phyloP scores from a whole-genome alignment of 306 rosid species.

The Betula pendula region DNA sequence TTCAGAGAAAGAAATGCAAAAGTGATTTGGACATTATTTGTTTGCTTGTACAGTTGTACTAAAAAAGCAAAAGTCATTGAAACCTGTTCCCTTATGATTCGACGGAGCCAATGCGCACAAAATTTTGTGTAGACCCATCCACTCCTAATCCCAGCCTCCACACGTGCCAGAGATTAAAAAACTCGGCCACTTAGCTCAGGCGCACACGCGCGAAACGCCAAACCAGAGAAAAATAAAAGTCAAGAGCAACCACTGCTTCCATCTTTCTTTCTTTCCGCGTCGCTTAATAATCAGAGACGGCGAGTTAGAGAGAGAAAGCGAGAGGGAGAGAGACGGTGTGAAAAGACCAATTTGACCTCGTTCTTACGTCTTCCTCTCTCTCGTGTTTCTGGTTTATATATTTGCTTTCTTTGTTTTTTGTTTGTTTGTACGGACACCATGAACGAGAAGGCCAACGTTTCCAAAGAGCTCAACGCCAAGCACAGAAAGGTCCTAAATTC shows the following conservation, averaged over 20 bases:
- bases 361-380: constrained; percentile 51
- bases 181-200: neutral
- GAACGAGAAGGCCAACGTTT: constrained; percentile 95
- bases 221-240: constrained; percentile 3
- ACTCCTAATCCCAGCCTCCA: neutral
- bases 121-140: neutral
- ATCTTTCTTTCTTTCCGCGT: constrained; percentile 26
- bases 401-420: neutral
- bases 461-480: constrained; percentile 97
- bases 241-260: constrained; percentile 23
- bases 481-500: constrained; percentile 71
- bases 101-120: too few species aligned
- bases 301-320: constrained; percentile 31
- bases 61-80: neutral
- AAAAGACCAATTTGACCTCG: constrained; percentile 60
- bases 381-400: constrained; percentile 8
- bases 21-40: too few species aligned
- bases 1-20: too few species aligned
- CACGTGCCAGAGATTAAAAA: neutral
- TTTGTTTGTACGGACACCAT: constrained; percentile 44
- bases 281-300: constrained; percentile 31
- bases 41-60: neutral
- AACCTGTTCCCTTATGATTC: neutral
- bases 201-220: neutral
- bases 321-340: constrained; percentile 17